Evolutionary conservation across 2,329 filamentous ascomycete genomes (phyloP).

Genomic region (Pezicula rhizophila): DNA sequence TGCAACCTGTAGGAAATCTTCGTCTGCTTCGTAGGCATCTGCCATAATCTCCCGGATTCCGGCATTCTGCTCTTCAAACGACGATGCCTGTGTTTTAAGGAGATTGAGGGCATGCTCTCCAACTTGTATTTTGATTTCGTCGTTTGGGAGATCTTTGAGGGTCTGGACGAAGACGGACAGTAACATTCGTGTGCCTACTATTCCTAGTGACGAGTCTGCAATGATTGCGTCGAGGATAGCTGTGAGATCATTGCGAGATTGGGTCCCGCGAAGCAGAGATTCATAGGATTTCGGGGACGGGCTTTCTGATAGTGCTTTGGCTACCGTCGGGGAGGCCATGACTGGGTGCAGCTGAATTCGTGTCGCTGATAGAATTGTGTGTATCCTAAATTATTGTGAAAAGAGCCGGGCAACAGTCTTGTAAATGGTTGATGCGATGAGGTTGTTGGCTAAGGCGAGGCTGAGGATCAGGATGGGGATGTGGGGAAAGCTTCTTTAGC

Average conservation of each 20-base stretch:
- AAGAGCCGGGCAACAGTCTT: too few species aligned
- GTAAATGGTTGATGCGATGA: too few species aligned
- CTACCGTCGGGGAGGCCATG: constrained; percentile 33
- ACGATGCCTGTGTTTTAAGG: constrained; percentile 56
- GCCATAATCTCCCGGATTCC: constrained; percentile 75
- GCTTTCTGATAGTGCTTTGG: constrained; percentile 37
- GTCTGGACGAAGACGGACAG: constrained; percentile 51
- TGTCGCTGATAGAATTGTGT: neutral
- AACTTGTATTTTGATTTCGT: constrained; percentile 67
- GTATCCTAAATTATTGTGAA: too few species aligned
- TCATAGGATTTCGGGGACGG: constrained; percentile 38
- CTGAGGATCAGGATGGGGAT: too few species aligned
- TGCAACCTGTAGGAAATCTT: constrained; percentile 76
- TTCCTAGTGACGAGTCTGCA: constrained; percentile 22
- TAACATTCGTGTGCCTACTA: constrained; percentile 26
- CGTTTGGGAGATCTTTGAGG: constrained; percentile 54
- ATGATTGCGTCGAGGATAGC: constrained; percentile 27
- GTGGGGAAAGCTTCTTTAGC: too few species aligned
- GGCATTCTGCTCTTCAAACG: constrained; percentile 80
- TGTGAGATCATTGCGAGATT: constrained; percentile 21
- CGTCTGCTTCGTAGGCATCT: constrained; percentile 72
- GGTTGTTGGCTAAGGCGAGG: too few species aligned
- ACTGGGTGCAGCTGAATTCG: neutral
- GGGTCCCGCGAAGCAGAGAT: constrained; percentile 37
- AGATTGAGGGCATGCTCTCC: constrained; percentile 66